Percentiles rank a stretch among this genome's conserved stretches.
Evolutionary conservation across 208 protist genomes (phyloP).

Genomic region (Crithidia bombi): DNA sequence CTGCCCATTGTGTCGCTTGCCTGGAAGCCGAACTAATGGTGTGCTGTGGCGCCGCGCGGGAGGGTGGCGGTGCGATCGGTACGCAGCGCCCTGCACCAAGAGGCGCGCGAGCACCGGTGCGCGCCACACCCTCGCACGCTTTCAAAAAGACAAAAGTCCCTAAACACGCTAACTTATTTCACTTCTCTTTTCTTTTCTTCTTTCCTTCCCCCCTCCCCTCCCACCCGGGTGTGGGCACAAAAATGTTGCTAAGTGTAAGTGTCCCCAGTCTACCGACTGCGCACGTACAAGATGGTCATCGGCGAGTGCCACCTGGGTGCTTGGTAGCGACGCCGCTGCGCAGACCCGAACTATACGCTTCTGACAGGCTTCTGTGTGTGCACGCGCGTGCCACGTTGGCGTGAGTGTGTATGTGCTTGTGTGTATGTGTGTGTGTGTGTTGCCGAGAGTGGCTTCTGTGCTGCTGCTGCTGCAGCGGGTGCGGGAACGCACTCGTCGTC

Average conservation of each 20-base stretch:
- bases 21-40: slow-evolving; percentile 2
- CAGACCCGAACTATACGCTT: not conserved
- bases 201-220: too few species aligned
- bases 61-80: too few species aligned
- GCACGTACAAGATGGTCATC: not conserved
- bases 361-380: not conserved
- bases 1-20: slow-evolving; percentile 34
- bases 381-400: not conserved
- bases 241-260: not conserved
- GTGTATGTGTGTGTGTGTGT: too few species aligned
- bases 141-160: too few species aligned
- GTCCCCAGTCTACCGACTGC: not conserved
- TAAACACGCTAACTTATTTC: not conserved
- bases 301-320: not conserved
- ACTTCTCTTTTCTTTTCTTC: not conserved
- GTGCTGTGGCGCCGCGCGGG: too few species aligned
- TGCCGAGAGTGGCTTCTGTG: not conserved
- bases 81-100: not conserved
- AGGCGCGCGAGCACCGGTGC: not conserved
- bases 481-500: too few species aligned
- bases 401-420: too few species aligned
- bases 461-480: too few species aligned
- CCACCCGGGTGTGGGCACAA: too few species aligned
- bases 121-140: not conserved
- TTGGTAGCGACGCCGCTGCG: not conserved